Evolutionary conservation across 305 asterid species (phyloP), one percentile per base, ranked within the genome.

Genomic region (Petunia hybrid): DNA sequence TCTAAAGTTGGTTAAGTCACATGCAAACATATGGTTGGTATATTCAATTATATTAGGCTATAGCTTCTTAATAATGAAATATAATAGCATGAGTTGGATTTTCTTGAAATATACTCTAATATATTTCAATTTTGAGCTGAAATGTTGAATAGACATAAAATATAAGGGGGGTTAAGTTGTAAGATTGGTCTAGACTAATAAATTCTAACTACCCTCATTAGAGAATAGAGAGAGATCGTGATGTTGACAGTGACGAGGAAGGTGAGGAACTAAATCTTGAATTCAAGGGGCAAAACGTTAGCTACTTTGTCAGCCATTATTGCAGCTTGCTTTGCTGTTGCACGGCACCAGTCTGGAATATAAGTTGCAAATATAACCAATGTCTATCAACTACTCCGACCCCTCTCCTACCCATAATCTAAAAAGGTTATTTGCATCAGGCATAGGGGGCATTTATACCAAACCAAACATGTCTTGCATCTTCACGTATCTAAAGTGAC

Each of bases 11-110:
- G 67, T 77, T 64, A 64, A n/a, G 12, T 67, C 84, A 84, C 87
- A 77, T 81, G 87, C 70, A 81, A 62, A n/a, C 80, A 70, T 71
- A 81, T 83, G 81, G 74, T 75, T 36, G 83, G 83, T 75, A 76
- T 1, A 59, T 66, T 38, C 39, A 4, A 35, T 51, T 13, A 60
- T 55, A 13, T 22, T 70, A 48, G 2, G 42, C 16, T 53, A 42
- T 68, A 73, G 78, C 35, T 71, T 71, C 45, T 71, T 8, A n/a
- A 16, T 40, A 9, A 36, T 78, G 43, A 82, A 51, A 59, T 16
- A 45, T 9, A 59, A 56, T n/a, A 66, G 43, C 68, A 79, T 57
- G 35, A 57, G 62, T 57, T 57, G 36, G 80, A 79, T 69, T 51
- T 57, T 71, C 35, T 8, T 76, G 35, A 67, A 68, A 62, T 6